These are phyloP conservation scores for Tillandsia leiboldiana DNA, from an alignment of 176 grass and related monocot genomes.

Conservation along the genomic window DNA sequence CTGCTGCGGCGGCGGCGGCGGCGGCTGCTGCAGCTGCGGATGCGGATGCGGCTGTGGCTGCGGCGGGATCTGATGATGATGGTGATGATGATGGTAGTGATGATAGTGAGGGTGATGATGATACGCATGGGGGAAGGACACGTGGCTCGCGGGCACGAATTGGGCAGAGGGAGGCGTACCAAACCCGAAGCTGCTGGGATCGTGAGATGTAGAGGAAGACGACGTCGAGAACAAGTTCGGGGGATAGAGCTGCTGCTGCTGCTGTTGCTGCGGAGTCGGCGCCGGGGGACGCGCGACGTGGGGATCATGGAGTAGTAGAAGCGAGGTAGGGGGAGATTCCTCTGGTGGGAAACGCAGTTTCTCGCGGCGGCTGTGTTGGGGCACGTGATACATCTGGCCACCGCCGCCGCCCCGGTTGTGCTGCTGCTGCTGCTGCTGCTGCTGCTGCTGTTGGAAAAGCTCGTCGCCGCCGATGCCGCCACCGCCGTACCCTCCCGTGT, in stretches of 20 bases:
- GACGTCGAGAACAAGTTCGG: not conserved
- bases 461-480: constrained; percentile 22
- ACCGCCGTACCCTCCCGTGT: constrained; percentile 41
- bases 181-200: not conserved
- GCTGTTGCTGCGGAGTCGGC: not conserved
- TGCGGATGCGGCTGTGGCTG: not conserved
- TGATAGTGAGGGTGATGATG: not conserved
- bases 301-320: constrained; percentile 13
- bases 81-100: not conserved
- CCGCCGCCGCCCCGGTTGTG: constrained; percentile 39
- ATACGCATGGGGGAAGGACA: not conserved
- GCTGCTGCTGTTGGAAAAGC: constrained; percentile 28
- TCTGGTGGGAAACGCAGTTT: constrained; percentile 83
- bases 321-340: constrained; percentile 17
- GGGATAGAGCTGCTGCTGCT: not conserved
- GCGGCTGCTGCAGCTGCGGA: not conserved
- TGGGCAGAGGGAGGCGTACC: not conserved
- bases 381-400: constrained; percentile 73
- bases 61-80: not conserved
- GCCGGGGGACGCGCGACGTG: not conserved
- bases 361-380: constrained; percentile 91
- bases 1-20: not conserved
- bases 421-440: constrained; percentile 41
- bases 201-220: not conserved
- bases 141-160: not conserved